Evolutionary conservation across 129 eudicot species (phyloP).

Genomic region (Escallonia herrerae): DNA sequence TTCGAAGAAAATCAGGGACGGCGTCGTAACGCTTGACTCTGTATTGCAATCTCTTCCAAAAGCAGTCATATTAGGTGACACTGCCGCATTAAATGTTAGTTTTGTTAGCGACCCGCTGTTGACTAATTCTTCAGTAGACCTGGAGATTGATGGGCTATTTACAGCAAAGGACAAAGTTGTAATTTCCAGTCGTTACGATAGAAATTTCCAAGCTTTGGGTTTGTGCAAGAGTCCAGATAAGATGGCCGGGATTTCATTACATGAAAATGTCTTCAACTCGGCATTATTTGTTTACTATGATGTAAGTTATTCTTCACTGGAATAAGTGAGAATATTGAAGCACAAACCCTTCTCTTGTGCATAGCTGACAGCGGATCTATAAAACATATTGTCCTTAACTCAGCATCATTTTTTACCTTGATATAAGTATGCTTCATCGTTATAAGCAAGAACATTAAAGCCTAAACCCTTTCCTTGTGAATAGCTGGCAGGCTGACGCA

Average conservation of each 20-base stretch:
- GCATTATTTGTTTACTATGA: slow-evolving; percentile 56
- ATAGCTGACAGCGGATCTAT: too few relatives aligned
- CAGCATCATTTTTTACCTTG: too few relatives aligned
- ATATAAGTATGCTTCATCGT: too few relatives aligned
- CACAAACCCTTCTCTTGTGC: not conserved
- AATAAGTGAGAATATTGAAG: not conserved
- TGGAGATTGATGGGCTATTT: slow-evolving; percentile 73
- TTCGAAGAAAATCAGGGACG: slow-evolving; percentile 49
- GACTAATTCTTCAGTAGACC: slow-evolving; percentile 47
- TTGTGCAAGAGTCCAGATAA: slow-evolving; percentile 39
- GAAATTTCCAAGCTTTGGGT: slow-evolving; percentile 21
- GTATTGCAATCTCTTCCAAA: slow-evolving; percentile 64
- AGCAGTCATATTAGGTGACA: slow-evolving; percentile 44
- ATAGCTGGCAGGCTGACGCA: not conserved
- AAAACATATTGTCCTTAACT: too few relatives aligned
- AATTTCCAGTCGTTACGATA: slow-evolving; percentile 15
- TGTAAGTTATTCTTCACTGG: slow-evolving; percentile 36
- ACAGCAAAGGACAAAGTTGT: slow-evolving; percentile 20
- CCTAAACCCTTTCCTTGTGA: not conserved
- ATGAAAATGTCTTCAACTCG: slow-evolving; percentile 70
- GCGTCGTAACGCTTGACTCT: slow-evolving; percentile 47
- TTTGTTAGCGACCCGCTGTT: slow-evolving; percentile 55
- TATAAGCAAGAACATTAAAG: too few relatives aligned
- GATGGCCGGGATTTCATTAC: slow-evolving; percentile 66
- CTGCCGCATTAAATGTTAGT: slow-evolving; percentile 60